A percentile compares a stretch with the other conserved stretches of the same genome.
phyloP scores from a whole-genome alignment of 2,329 filamentous ascomycete species.

The Fusarium torulosum region DNA sequence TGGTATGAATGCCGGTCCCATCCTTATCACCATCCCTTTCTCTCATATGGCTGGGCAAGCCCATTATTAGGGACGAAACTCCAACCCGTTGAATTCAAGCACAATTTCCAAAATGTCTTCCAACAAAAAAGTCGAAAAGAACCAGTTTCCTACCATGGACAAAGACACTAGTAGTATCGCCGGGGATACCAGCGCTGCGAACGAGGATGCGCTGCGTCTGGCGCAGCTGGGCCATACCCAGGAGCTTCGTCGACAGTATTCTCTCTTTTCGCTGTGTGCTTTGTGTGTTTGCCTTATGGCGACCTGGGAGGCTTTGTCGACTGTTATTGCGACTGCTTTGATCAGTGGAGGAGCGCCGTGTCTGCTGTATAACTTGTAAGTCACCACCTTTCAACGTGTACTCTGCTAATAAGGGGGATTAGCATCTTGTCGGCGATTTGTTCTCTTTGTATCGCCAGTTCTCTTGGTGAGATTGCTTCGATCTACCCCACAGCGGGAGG shows the following conservation, averaged over 20 bases:
- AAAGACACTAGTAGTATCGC: constrained; percentile 16
- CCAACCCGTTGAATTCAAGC: too few species aligned
- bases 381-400: accelerated
- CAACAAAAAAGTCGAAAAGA: neutral
- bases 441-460: constrained; percentile 34
- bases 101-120: neutral
- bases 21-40: neutral
- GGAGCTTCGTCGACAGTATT: constrained; percentile 53
- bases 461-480: constrained; percentile 38
- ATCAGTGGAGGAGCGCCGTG: constrained; percentile 61
- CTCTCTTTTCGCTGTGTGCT: constrained; percentile 58
- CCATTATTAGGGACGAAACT: too few species aligned
- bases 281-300: constrained; percentile 63
- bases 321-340: constrained; percentile 59
- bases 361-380: constrained; percentile 54
- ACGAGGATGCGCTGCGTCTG: constrained; percentile 40
- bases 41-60: too few species aligned
- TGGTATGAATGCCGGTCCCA: neutral
- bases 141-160: neutral
- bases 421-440: constrained; percentile 34
- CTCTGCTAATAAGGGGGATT: accelerated
- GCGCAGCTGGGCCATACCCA: constrained; percentile 49
- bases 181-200: neutral
- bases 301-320: constrained; percentile 64
- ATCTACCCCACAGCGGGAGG: constrained; percentile 43